Evolutionary conservation across 768 basidiomycete species (phyloP).

Genomic region (Lactarius evosmus): DNA sequence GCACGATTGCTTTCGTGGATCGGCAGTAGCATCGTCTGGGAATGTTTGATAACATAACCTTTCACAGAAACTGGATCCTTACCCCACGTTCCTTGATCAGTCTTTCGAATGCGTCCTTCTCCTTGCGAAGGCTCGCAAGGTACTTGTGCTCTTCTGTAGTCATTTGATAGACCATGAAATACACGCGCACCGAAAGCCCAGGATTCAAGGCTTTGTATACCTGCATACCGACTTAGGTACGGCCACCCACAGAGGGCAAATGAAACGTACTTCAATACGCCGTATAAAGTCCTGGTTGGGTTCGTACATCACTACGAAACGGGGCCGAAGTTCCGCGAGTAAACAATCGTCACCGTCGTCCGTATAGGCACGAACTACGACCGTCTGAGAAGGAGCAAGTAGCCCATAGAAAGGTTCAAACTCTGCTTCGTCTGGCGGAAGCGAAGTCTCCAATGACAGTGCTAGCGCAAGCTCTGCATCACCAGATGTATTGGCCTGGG

Average conservation of each 20-base stretch:
- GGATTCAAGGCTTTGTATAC: slow-evolving; percentile 85
- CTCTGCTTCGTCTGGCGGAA: slow-evolving; percentile 36
- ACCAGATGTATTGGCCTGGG: slow-evolving; percentile 29
- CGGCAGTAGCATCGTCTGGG: slow-evolving; percentile 85
- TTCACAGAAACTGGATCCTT: slow-evolving; percentile 35
- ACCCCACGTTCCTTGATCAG: slow-evolving; percentile 92
- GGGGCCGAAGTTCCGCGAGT: slow-evolving; percentile 81
- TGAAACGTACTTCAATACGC: slow-evolving; percentile 70
- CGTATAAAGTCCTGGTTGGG: slow-evolving; percentile 91
- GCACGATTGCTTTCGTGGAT: slow-evolving; percentile 61
- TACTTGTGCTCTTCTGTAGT: slow-evolving; percentile 97
- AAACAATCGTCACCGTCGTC: slow-evolving; percentile 92
- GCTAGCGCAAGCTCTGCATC: slow-evolving; percentile 39
- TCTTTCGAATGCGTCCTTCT: slow-evolving; percentile 91
- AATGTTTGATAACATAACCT: neutral
- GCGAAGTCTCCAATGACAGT: slow-evolving; percentile 19
- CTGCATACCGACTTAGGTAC: slow-evolving; percentile 39
- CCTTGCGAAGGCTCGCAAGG: slow-evolving; percentile 79
- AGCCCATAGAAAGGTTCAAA: slow-evolving; percentile 82
- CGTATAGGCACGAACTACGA: slow-evolving; percentile 83
- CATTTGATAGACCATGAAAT: slow-evolving; percentile 92
- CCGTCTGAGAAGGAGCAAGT: slow-evolving; percentile 69
- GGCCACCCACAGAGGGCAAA: neutral
- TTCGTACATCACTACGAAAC: slow-evolving; percentile 94
- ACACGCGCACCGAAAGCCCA: slow-evolving; percentile 80